Evolutionary conservation across 139 green algal genomes (phyloP), one percentile per base, ranked within the genome.

Genomic region (Yamagishiella unicocca): DNA sequence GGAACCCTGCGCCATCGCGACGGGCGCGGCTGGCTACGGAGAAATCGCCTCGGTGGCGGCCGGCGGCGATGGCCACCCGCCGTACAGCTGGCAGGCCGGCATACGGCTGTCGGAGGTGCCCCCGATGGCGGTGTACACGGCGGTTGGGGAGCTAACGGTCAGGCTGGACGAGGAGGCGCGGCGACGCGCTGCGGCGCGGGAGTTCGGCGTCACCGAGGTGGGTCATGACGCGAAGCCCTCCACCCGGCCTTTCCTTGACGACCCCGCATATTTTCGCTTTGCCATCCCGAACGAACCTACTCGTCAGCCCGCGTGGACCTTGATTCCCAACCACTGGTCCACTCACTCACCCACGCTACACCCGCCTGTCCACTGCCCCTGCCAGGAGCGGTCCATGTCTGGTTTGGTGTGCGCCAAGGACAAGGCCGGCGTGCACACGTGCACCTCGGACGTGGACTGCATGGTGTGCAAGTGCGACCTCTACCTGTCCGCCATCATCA

Each of bases 381-480:
- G 2, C 46, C 66, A 90, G 86, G 83, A 89, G 70, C 74, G 82
- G 21, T 54, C 61, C 62, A 93, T 94, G 90, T 79, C 24, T 4
- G 33, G 31, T 4, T 62, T 42, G 42, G 31, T 33, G 43, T 84
- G 38, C 25, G 77, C 85, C 22, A 83, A 79, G n/a, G 90, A 94
- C 61, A 68, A 54, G 2, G 35, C 19, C 2, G 95, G 92, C 27
- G 33, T 94, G 77, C 87, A 95, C 75, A 88, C 83, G 38, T 84
- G 95, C 86, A 96, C 92, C 33, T 76, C 81, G 42, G 94, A 95
- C 38, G 85, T 80, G 27, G 92, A 95, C 91, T 98, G 96, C 83
- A 37, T 79, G 0, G 67, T 88, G 43, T 98, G 96, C 91, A 91
- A 90, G 40, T 89, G 86, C 64, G 96, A 98, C 89, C 90, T 98